These are phyloP conservation scores for Fusarium illudens DNA, from an alignment of 2,329 filamentous ascomycete genomes.

Conservation along the genomic window DNA sequence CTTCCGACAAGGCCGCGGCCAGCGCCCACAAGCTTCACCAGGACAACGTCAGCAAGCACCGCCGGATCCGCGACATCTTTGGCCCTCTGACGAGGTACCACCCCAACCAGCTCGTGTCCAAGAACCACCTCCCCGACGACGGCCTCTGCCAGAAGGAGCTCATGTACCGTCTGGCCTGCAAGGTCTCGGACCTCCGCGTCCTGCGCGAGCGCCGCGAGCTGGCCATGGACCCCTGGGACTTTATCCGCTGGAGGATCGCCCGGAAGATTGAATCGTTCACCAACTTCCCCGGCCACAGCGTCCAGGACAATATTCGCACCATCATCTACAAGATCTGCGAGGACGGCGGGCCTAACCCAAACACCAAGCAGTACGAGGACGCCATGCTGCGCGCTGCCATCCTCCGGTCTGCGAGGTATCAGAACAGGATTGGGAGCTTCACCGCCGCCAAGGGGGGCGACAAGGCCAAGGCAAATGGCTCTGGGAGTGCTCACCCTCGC, in stretches of 20 bases:
- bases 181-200: conserved; percentile 44
- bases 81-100: conserved; percentile 42
- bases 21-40: conserved; percentile 36
- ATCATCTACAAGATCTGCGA: conserved; percentile 25
- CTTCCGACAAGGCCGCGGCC: conserved; percentile 11
- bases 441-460: conserved; percentile 10
- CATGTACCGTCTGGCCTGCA: conserved; percentile 49
- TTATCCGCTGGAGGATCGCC: conserved; percentile 48
- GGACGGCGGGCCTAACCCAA: background rate
- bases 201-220: conserved; percentile 40
- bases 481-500: background rate
- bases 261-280: conserved; percentile 15
- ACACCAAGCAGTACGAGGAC: conserved; percentile 36
- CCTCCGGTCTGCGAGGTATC: conserved; percentile 39
- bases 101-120: conserved; percentile 50
- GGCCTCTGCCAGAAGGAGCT: conserved; percentile 48
- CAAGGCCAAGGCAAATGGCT: background rate
- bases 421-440: conserved; percentile 33
- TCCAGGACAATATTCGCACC: background rate
- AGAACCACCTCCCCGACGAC: conserved; percentile 42
- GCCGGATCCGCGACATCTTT: conserved; percentile 49
- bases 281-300: conserved; percentile 4
- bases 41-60: conserved; percentile 47
- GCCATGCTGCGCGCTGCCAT: conserved; percentile 42
- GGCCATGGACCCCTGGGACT: conserved; percentile 50